phyloP scores from a whole-genome alignment of 371 early-diverging fungal species.

The Mucor sp. region DNA sequence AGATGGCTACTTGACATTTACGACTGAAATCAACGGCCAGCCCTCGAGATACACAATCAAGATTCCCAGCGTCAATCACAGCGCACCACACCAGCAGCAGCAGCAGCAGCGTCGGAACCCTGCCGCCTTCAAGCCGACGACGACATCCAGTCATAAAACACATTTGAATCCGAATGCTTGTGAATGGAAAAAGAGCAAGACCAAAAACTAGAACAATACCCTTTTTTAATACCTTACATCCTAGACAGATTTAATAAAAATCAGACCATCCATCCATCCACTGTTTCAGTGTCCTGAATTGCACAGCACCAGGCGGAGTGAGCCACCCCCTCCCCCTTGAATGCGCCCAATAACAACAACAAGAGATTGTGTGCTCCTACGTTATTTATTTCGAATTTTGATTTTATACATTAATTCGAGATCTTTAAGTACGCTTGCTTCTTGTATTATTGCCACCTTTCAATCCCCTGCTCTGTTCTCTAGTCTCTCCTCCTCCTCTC shows the following conservation, averaged over 20 bases:
- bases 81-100: background rate
- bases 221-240: background rate
- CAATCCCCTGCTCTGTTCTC: background rate
- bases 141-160: background rate
- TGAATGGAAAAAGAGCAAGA: constrained; percentile 1
- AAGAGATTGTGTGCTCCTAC: background rate
- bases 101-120: background rate
- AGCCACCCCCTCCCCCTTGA: background rate
- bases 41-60: constrained; percentile 39
- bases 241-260: background rate
- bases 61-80: constrained; percentile 18
- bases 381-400: background rate
- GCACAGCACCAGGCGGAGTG: background rate
- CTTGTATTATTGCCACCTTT: no score
- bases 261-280: background rate
- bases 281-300: background rate
- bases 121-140: background rate
- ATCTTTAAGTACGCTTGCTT: background rate
- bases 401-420: background rate
- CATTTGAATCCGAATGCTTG: background rate
- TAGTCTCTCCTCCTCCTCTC: background rate
- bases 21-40: constrained; percentile 44
- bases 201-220: background rate
- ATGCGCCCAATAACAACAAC: background rate
- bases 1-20: constrained; percentile 42